A percentile compares a stretch with the other conserved stretches of the same genome.
Conservation (phyloP, 768 basidiomycete species). For the Naganishia friedmannii region DNA sequence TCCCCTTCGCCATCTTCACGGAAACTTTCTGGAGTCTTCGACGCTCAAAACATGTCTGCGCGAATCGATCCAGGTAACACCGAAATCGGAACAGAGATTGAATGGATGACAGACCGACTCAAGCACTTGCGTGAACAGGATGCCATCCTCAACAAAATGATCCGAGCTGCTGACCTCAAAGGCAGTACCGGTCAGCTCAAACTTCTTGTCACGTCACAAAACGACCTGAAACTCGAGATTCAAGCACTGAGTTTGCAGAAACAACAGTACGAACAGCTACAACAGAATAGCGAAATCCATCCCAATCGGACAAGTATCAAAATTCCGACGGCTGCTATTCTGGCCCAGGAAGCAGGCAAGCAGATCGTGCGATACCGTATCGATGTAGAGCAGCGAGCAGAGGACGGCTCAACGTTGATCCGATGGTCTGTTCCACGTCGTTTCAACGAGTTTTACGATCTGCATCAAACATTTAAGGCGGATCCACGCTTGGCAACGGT, state of each 20-base stretch:
- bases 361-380: constrained; percentile 87
- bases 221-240: constrained; percentile 75
- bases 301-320: constrained; percentile 79
- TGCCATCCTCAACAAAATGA: constrained; percentile 75
- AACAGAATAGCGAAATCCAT: constrained; percentile 79
- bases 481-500: constrained; percentile 50
- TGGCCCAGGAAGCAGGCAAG: constrained; percentile 70
- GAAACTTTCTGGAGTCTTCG: not conserved
- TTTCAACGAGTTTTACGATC: constrained; percentile 89
- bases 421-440: constrained; percentile 91
- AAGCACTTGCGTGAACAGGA: constrained; percentile 75
- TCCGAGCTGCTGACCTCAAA: constrained; percentile 90
- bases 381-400: constrained; percentile 82
- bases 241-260: constrained; percentile 84
- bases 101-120: constrained; percentile 71
- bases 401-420: constrained; percentile 66
- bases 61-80: constrained; percentile 55
- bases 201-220: constrained; percentile 75
- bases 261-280: constrained; percentile 88
- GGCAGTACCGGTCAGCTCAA: constrained; percentile 82
- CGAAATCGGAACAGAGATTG: constrained; percentile 81
- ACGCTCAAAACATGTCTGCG: not conserved
- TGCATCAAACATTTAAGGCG: constrained; percentile 82
- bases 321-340: constrained; percentile 76
- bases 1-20: constrained; percentile 11